phyloP scores from a whole-genome alignment of 2,329 filamentous ascomycete species.

The Uncinocarpus reesii region DNA sequence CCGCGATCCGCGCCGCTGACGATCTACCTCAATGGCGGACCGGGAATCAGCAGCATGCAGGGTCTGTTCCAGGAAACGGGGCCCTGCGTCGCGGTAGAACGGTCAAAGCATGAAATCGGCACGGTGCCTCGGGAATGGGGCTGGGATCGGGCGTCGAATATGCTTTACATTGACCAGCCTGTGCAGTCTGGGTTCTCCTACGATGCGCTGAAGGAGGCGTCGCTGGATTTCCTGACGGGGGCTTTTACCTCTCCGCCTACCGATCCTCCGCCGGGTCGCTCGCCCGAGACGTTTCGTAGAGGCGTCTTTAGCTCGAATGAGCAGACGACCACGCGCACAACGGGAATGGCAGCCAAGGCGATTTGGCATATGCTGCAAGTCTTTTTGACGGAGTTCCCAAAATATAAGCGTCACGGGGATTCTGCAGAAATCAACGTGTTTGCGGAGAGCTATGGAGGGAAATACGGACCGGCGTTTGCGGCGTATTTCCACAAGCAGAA shows the following conservation, averaged over 20 bases:
- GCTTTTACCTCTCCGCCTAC: constrained; percentile 14
- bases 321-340: constrained; percentile 40
- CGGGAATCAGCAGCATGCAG: constrained; percentile 36
- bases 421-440: constrained; percentile 38
- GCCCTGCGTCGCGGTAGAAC: constrained; percentile 33
- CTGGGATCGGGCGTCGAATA: constrained; percentile 50
- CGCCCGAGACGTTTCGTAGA: constrained; percentile 33
- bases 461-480: constrained; percentile 35
- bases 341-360: constrained; percentile 43
- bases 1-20: constrained; percentile 35
- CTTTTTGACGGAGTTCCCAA: constrained; percentile 54
- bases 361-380: constrained; percentile 52
- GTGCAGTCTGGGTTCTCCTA: constrained; percentile 41
- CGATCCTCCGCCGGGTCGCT: constrained; percentile 35
- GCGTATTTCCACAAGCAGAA: constrained; percentile 36
- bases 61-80: constrained; percentile 36
- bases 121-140: constrained; percentile 42
- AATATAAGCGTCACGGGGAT: constrained; percentile 42
- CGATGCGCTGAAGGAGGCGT: constrained; percentile 15
- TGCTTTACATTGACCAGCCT: constrained; percentile 62
- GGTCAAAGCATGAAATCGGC: constrained; percentile 28
- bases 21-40: constrained; percentile 40
- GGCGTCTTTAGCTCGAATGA: constrained; percentile 45
- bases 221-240: constrained; percentile 15
- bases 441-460: constrained; percentile 39